Evolutionary conservation across 2,329 filamentous ascomycete genomes (phyloP).

Genomic region (Aureobasidium namibiae): DNA sequence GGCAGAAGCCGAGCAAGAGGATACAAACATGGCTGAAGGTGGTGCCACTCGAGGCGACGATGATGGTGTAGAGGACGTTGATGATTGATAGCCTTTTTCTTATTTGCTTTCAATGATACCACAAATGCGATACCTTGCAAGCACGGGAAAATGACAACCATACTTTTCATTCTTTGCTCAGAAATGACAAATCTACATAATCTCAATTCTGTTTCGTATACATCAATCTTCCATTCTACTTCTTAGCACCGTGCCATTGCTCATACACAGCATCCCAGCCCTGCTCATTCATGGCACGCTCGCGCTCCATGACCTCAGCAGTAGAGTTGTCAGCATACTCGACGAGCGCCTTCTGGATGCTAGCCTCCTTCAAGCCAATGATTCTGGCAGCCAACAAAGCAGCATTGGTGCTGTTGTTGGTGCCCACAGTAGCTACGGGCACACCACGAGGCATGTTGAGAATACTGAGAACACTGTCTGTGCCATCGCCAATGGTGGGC

Average conservation of each 20-base stretch:
- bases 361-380: conserved; percentile 40
- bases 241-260: conserved; percentile 21
- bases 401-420: conserved; percentile 40
- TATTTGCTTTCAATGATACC: background rate
- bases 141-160: background rate
- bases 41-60: background rate
- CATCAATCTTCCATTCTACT: conserved; percentile 8
- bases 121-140: background rate
- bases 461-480: conserved; percentile 43
- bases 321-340: conserved; percentile 56
- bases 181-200: background rate
- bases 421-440: conserved; percentile 33
- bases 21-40: background rate
- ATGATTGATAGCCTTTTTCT: background rate
- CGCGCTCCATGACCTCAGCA: conserved; percentile 57
- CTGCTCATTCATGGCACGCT: conserved; percentile 45
- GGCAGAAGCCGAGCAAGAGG: background rate
- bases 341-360: conserved; percentile 50
- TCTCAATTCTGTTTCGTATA: background rate
- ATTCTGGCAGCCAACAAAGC: conserved; percentile 40
- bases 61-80: background rate
- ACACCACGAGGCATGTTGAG: conserved; percentile 44
- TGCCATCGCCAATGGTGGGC: conserved; percentile 41
- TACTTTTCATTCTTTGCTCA: background rate
- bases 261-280: conserved; percentile 32